Evolutionary conservation across 805 yeast genomes (phyloP).

Genomic region (Candida krabiensis): DNA sequence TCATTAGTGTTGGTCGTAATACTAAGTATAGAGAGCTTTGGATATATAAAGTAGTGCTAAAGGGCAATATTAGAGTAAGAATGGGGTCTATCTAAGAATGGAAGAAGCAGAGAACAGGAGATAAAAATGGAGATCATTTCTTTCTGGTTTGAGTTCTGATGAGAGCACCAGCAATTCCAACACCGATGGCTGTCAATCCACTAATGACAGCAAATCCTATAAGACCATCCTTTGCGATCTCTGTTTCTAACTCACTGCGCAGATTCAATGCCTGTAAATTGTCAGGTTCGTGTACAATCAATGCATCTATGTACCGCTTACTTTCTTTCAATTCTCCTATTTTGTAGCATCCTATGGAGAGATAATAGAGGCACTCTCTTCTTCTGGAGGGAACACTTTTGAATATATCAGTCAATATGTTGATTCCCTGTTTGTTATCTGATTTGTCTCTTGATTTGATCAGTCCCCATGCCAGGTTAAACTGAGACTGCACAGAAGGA

Average conservation of each 20-base stretch:
- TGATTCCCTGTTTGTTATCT: constrained; percentile 79
- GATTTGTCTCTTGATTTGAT: constrained; percentile 64
- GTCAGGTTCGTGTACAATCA: constrained; percentile 78
- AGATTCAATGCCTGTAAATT: constrained; percentile 74
- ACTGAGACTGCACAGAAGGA: constrained; percentile 79
- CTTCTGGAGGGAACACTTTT: constrained; percentile 79
- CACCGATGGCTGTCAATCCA: constrained; percentile 82
- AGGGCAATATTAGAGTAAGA: no score
- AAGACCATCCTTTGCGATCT: constrained; percentile 82
- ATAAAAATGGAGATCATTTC: no score
- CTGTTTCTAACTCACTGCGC: constrained; percentile 77
- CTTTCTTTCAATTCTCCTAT: constrained; percentile 86
- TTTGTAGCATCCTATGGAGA: constrained; percentile 85
- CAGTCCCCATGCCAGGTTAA: constrained; percentile 96
- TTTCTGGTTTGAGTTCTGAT: constrained; percentile 18
- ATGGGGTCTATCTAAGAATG: no score
- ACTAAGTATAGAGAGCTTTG: no score
- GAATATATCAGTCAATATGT: constrained; percentile 66
- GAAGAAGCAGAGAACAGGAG: no score
- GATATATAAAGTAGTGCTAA: no score
- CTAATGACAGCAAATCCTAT: constrained; percentile 87
- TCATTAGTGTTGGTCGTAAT: no score
- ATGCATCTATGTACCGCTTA: constrained; percentile 76
- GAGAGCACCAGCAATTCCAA: constrained; percentile 40
- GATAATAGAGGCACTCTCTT: constrained; percentile 85